Conservation (phyloP, 1,284 basidiomycete species). For the Paramarasmius palmivorus region DNA sequence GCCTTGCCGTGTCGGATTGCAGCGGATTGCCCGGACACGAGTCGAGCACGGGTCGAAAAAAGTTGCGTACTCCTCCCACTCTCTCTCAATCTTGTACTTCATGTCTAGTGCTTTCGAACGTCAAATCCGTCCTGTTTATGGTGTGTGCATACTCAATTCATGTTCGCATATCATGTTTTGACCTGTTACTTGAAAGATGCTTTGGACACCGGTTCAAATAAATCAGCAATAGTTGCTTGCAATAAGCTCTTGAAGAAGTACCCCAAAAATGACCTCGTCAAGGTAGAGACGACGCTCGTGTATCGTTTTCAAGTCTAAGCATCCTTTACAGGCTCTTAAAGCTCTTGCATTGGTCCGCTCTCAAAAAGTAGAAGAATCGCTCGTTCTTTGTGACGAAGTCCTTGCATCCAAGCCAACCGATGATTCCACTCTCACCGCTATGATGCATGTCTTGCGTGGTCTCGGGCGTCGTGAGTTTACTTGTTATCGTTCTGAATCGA, state of each 20-base stretch:
- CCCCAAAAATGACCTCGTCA: constrained; percentile 69
- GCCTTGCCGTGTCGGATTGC: background rate
- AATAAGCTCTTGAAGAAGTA: constrained; percentile 84
- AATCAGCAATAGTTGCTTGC: constrained; percentile 79
- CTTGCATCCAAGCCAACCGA: constrained; percentile 67
- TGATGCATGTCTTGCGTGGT: constrained; percentile 77
- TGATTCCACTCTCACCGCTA: constrained; percentile 71
- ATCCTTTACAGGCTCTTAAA: constrained; percentile 67
- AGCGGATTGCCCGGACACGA: background rate
- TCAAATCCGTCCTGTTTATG: constrained; percentile 80
- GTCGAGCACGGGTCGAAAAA: background rate
- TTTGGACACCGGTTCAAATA: constrained; percentile 81
- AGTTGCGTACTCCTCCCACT: constrained; percentile 12
- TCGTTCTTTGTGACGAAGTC: constrained; percentile 78
- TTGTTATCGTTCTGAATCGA: background rate
- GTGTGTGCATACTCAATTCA: constrained; percentile 37
- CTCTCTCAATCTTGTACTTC: constrained; percentile 10
- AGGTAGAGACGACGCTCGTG: constrained; percentile 44
- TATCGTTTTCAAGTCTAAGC: constrained; percentile 3
- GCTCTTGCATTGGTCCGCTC: constrained; percentile 78
- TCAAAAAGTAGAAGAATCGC: constrained; percentile 80
- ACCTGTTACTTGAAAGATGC: constrained; percentile 55
- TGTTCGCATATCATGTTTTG: background rate
- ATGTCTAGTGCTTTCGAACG: constrained; percentile 65
- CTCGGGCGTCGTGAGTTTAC: constrained; percentile 69